Base-by-base conservation (phyloP, 495 filamentous ascomycete species). In the Penicillium silybi region DNA sequence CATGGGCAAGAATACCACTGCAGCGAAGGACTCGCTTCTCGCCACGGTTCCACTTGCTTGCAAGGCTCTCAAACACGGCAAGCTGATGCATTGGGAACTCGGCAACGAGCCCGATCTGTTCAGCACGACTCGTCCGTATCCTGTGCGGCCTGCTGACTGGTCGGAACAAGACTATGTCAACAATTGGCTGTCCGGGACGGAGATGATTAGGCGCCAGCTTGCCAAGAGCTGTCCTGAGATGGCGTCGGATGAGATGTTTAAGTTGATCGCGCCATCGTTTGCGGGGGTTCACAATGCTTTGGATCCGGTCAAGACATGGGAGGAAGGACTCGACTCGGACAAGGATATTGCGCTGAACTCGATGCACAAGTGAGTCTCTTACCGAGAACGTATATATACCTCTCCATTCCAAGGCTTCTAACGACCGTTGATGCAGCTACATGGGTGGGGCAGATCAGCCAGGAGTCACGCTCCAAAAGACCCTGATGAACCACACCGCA, bases 51-150 rank as follows among this genome's bases (percentile, higher is more conserved):
- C 79, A 0, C 61, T 82, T 25, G 84, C 76, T 8, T 88, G 85
- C 66, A 80, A 80, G 53, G 80, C 81, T 8, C 61, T 86, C 5
- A 61, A 68, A 26, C 66, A 59, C 8, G 76, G 71, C 15, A 77
- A 67, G 45, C 63, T 86, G 16, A 69, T 78, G 20, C 66, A 68
- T 49, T 87, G 82, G 83, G 78, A 82, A 47, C 77, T 84, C 55
- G 85, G 84, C 15, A 87, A 88, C 50, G 85, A 88, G 65, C 83
- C 84, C 0, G 84, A 88, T 57, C 67, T 87, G 20, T 86, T 68
- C 60, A 75, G 76, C 17, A 79, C 75, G 3, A 79, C 76, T 23
- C 55, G 75, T 11, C 79, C 80, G 48, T 79, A 80, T 0, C 63
- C 69, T 2, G 75, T 81, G 41, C 66, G 84, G 23, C 78, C 81